Percentiles rank a stretch among this genome's conserved stretches.
phyloP scores from a whole-genome alignment of 2,329 filamentous ascomycete species.

The Arthrocladium fulminans region DNA sequence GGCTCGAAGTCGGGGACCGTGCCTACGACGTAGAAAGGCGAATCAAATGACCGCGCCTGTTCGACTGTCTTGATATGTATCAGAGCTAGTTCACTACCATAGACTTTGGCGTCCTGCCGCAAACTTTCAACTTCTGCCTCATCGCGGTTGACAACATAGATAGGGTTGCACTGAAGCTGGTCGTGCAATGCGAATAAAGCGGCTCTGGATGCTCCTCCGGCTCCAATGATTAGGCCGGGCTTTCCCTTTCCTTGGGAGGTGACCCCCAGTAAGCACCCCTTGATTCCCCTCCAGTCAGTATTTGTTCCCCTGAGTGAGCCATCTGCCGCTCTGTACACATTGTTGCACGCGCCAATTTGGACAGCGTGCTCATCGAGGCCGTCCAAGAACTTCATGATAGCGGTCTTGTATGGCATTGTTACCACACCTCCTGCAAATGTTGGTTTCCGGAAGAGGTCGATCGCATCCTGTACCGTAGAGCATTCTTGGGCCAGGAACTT shows the following conservation, averaged over 20 bases:
- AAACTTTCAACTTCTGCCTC: constrained; percentile 25
- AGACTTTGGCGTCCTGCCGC: constrained; percentile 20
- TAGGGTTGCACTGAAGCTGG: constrained; percentile 24
- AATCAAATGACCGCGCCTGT: constrained; percentile 21
- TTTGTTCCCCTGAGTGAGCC: constrained; percentile 32
- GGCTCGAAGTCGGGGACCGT: constrained; percentile 34
- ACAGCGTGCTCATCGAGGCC: constrained; percentile 29
- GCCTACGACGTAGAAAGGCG: constrained; percentile 31
- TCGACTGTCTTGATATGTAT: constrained; percentile 26
- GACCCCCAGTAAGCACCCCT: constrained; percentile 26
- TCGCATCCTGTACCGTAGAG: constrained; percentile 25
- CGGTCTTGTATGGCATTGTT: constrained; percentile 38
- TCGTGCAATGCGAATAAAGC: constrained; percentile 31
- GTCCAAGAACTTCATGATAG: constrained; percentile 27
- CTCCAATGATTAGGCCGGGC: constrained; percentile 33
- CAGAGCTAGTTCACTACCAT: constrained; percentile 14
- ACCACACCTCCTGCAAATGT: constrained; percentile 29
- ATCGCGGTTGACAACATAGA: constrained; percentile 34
- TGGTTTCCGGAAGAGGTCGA: constrained; percentile 25
- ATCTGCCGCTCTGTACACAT: constrained; percentile 17
- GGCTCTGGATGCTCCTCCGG: constrained; percentile 36
- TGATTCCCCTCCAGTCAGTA: constrained; percentile 38
- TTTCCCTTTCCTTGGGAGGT: constrained; percentile 18
- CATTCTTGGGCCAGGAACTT: constrained; percentile 30
- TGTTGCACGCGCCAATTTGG: constrained; percentile 29